These are phyloP conservation scores for Rhododendron williamsianum DNA, from an alignment of 148 eudicot species.

Conservation along the genomic window DNA sequence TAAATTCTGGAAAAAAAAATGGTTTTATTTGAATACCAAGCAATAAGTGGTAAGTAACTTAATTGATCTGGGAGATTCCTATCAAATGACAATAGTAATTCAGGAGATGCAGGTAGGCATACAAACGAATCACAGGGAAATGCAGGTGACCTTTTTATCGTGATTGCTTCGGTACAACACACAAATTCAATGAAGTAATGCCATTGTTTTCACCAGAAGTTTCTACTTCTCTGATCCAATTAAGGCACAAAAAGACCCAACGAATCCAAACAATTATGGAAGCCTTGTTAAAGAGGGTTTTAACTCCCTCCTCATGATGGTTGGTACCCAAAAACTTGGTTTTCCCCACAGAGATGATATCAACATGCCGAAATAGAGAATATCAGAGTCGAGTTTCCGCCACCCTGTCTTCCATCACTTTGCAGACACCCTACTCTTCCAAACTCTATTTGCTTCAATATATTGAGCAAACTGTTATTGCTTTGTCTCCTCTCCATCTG, in stretches of 20 bases:
- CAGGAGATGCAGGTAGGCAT: background rate
- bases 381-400: slow-evolving; percentile 2
- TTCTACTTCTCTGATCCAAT: background rate
- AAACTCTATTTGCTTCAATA: background rate
- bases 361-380: background rate
- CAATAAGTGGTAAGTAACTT: background rate
- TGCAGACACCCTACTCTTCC: background rate
- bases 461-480: background rate
- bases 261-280: background rate
- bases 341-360: background rate
- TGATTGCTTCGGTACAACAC: background rate
- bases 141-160: background rate
- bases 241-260: slow-evolving; percentile 2
- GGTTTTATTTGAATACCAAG: background rate
- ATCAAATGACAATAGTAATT: background rate
- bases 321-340: background rate
- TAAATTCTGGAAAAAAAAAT: too few species aligned
- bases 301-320: background rate
- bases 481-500: background rate
- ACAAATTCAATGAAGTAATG: background rate
- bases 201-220: background rate
- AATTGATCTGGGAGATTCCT: background rate
- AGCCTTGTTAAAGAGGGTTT: background rate
- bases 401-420: background rate
- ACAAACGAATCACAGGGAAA: background rate